A percentile compares a stretch with the other conserved stretches of the same genome.
Conservation (phyloP, 116 monocot species). For the Zostera marina region DNA sequence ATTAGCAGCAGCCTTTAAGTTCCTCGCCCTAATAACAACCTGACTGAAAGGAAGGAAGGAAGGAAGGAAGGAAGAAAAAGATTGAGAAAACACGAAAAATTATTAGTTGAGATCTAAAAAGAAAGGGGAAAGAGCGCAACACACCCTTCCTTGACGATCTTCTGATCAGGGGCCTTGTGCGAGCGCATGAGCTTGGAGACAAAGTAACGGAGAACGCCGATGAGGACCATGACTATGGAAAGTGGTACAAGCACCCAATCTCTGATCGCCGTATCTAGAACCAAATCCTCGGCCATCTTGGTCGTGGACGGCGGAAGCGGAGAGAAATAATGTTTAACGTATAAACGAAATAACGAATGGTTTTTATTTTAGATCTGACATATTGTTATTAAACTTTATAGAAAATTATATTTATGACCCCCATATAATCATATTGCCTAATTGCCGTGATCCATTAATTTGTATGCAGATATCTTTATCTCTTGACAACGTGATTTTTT, state of each 20-base stretch:
- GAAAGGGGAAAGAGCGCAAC: constrained; percentile 1
- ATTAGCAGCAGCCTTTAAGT: constrained; percentile 50
- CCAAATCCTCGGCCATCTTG: constrained; percentile 81
- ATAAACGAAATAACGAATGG: too few relatives aligned
- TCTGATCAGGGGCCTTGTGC: constrained; percentile 44
- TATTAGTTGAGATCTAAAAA: not conserved
- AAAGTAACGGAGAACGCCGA: constrained; percentile 96
- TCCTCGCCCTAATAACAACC: constrained; percentile 79
- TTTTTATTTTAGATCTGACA: too few relatives aligned
- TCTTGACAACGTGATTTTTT: too few relatives aligned
- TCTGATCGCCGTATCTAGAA: constrained; percentile 93
- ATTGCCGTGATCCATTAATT: too few relatives aligned
- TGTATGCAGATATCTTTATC: too few relatives aligned
- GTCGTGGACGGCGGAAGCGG: not conserved
- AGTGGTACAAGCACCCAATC: constrained; percentile 96
- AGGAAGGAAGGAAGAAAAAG: not conserved
- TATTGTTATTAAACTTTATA: too few relatives aligned
- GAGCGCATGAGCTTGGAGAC: constrained; percentile 95
- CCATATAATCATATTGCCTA: too few relatives aligned
- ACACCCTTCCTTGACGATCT: constrained; percentile 80
- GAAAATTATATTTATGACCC: too few relatives aligned
- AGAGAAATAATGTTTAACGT: too few relatives aligned
- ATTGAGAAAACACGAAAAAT: not conserved
- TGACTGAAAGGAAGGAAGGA: constrained; percentile 41
- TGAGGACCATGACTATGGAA: constrained; percentile 96